Evolutionary conservation across 129 eudicot species (phyloP).

Genomic region (Heracleum sosnowskyi): DNA sequence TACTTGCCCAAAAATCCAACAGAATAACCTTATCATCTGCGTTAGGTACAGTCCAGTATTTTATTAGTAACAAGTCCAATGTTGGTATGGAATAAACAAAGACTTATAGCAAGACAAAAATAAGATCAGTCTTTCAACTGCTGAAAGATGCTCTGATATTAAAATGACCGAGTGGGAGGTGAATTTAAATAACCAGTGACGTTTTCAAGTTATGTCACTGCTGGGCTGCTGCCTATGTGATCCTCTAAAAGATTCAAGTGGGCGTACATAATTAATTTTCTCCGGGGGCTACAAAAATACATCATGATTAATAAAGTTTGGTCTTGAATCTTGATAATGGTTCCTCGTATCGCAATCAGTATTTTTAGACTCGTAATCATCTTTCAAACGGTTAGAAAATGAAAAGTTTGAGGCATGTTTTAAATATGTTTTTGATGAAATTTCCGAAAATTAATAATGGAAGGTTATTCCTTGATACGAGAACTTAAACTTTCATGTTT

Average conservation of each 20-base stretch:
- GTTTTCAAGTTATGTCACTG: not conserved
- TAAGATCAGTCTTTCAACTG: not conserved
- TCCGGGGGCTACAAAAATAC: not conserved
- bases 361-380: not conserved
- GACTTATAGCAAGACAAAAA: not conserved
- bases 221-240: not conserved
- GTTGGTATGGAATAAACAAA: not conserved
- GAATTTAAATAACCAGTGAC: not conserved
- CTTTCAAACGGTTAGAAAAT: too few species aligned
- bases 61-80: not conserved
- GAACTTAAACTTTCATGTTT: too few species aligned
- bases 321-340: too few species aligned
- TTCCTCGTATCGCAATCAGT: not conserved
- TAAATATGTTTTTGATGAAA: too few species aligned
- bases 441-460: too few species aligned
- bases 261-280: not conserved
- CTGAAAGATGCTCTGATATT: not conserved
- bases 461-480: too few species aligned
- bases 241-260: not conserved
- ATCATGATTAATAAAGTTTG: not conserved
- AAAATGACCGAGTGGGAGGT: not conserved
- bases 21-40: slow-evolving; percentile 11
- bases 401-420: too few species aligned
- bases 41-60: not conserved
- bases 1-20: slow-evolving; percentile 20